phyloP scores from a whole-genome alignment of 2,329 filamentous ascomycete genomes.

The Pseudogymnoascus sp. region DNA sequence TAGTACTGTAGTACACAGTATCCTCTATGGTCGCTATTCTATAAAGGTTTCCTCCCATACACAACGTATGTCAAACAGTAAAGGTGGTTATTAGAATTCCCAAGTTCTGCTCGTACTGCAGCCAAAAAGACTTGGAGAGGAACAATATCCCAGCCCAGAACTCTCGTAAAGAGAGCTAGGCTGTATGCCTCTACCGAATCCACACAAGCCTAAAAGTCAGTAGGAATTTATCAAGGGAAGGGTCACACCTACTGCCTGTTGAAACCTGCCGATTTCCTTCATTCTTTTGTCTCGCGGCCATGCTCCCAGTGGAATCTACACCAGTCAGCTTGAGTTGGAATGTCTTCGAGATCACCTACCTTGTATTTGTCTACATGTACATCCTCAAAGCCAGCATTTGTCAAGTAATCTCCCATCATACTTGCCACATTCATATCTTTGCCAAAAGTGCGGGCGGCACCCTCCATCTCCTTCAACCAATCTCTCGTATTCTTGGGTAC shows the following conservation, averaged over 20 bases:
- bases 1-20: not conserved
- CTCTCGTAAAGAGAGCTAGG: slow-evolving; percentile 4
- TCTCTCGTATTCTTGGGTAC: slow-evolving; percentile 12
- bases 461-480: slow-evolving; percentile 16
- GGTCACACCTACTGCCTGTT: not conserved
- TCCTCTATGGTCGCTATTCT: not conserved
- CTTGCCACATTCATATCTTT: slow-evolving; percentile 16
- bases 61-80: not conserved
- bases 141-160: slow-evolving; percentile 4
- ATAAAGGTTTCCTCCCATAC: not conserved
- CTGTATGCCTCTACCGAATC: slow-evolving; percentile 9
- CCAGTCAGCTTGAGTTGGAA: not conserved
- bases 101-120: not conserved
- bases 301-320: not conserved
- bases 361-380: slow-evolving; percentile 12
- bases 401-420: slow-evolving; percentile 22
- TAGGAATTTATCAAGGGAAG: not conserved
- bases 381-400: slow-evolving; percentile 30
- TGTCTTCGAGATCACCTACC: slow-evolving; percentile 6
- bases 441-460: slow-evolving; percentile 30
- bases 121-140: not conserved
- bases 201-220: not conserved
- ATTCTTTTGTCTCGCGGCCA: not conserved
- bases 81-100: not conserved
- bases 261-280: not conserved